Evolutionary conservation across 2,329 filamentous ascomycete genomes (phyloP).

Genomic region (Xylaria digitata): DNA sequence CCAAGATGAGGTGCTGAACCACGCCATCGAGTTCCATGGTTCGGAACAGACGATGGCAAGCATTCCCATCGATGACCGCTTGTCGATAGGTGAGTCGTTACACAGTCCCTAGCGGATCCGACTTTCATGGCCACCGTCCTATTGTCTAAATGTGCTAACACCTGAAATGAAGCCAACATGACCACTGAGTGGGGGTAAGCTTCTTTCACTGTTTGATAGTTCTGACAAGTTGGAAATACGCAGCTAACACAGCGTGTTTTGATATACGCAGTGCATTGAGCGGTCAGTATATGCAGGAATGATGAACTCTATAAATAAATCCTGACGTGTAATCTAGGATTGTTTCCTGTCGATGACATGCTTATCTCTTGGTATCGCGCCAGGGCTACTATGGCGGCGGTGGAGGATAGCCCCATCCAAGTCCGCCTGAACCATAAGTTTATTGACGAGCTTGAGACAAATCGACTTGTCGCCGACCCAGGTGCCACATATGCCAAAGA

Average conservation of each 20-base stretch:
- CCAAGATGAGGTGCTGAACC: conserved; percentile 85
- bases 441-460: conserved; percentile 77
- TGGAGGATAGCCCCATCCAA: conserved; percentile 64
- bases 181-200: conserved; percentile 1
- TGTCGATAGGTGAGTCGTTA: background rate
- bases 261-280: no score
- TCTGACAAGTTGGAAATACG: no score
- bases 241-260: no score
- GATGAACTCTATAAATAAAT: no score
- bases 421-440: conserved; percentile 76
- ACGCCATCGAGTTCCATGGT: conserved; percentile 88
- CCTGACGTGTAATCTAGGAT: conserved; percentile 52
- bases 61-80: background rate
- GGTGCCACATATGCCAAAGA: no score
- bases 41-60: conserved; percentile 71
- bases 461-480: conserved; percentile 66
- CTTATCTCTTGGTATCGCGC: conserved; percentile 79
- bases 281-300: no score
- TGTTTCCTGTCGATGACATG: conserved; percentile 83
- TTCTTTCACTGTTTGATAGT: no score
- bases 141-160: conserved; percentile 31
- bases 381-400: conserved; percentile 78
- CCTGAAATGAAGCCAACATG: conserved; percentile 11
- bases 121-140: conserved; percentile 28
- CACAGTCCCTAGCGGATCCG: background rate